Evolutionary conservation across 768 basidiomycete species (phyloP).

Genomic region (Termitomyces sp.): DNA sequence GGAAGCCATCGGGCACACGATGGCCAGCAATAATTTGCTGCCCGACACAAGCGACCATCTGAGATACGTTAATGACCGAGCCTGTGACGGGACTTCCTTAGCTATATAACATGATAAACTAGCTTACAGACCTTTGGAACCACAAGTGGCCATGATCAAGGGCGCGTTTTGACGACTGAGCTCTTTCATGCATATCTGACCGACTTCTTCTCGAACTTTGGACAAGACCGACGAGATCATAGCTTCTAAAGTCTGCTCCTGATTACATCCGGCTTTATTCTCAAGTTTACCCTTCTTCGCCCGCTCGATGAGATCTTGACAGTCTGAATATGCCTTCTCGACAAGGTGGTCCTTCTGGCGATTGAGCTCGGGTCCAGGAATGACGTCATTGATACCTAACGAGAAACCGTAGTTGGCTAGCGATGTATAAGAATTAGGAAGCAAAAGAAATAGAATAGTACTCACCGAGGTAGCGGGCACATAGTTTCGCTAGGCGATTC

Average conservation of each 20-base stretch:
- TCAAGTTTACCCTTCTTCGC: conserved; percentile 90
- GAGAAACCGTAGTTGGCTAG: conserved; percentile 98
- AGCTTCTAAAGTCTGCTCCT: conserved; percentile 97
- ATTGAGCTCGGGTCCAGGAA: conserved; percentile 83
- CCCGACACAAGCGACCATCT: conserved; percentile 99
- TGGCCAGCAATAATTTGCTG: conserved; percentile 98
- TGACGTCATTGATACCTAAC: conserved; percentile 97
- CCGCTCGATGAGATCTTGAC: conserved; percentile 78
- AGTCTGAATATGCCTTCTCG: conserved; percentile 82
- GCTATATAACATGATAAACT: neutral
- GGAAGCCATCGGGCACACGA: conserved; percentile 98
- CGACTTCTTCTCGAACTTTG: conserved; percentile 92
- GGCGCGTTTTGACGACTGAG: conserved; percentile 97
- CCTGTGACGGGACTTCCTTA: conserved; percentile 33
- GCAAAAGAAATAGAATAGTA: conserved; percentile 1
- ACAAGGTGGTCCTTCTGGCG: conserved; percentile 82
- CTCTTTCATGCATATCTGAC: conserved; percentile 97
- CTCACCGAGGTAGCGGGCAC: conserved; percentile 87
- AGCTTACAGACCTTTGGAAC: conserved; percentile 79
- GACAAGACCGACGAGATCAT: conserved; percentile 90
- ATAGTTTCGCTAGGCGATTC: conserved; percentile 93
- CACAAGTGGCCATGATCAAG: conserved; percentile 98
- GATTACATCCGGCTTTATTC: conserved; percentile 96
- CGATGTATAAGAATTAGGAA: conserved; percentile 5
- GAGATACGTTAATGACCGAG: conserved; percentile 98